Base-by-base conservation (phyloP, 176 grass and related monocot species). In the Rhynchospora tenuis region DNA sequence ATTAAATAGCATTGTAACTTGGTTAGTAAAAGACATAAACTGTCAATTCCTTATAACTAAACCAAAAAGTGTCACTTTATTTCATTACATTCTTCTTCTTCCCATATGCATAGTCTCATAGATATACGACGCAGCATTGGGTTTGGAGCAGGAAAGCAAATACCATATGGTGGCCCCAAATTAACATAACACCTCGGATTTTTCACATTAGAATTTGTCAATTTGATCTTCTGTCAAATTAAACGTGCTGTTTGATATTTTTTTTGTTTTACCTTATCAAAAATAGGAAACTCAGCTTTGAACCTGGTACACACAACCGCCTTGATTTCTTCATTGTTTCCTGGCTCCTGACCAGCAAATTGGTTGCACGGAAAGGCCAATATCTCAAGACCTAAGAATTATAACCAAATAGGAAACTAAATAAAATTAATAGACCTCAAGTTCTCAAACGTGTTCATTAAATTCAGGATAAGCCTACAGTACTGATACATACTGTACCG, bases 341-440 rank as follows among this genome's bases (percentile, higher is more conserved):
- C 92, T 59, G 92, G 92, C 69, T 94, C 89, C 78, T 94, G 92
- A 74, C 92, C 69, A 64, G 54, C 79, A 86, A 94, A 94, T 31
- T 94, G 90, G 54, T 92, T 94, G 90, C 92, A 94, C 2, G 92
- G 90, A 90, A 90, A 92, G 85, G 92, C 90, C 45, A 92, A 81
- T 88, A 94, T 94, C 86, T 94, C 90, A 31, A 94, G 84, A 12
- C 84, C 92, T 90, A 51, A 12, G 44, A 46, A 69, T 26, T 75
- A 56, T 61, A 33, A 28, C 64, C 80, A 33, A 13, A 29, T 22
- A 52, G 15, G 15, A 20, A 80, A 38, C 2, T 4, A 38, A 27
- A 29, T 11, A 19, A 71, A 59, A 54, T 52, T 43, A 10, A 51
- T 10, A 20, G 65, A 13, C 15, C 7, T 70, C 8, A 68, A 42